Conservation (phyloP, 805 yeast genomes). For the Sugiyamaella americana region DNA sequence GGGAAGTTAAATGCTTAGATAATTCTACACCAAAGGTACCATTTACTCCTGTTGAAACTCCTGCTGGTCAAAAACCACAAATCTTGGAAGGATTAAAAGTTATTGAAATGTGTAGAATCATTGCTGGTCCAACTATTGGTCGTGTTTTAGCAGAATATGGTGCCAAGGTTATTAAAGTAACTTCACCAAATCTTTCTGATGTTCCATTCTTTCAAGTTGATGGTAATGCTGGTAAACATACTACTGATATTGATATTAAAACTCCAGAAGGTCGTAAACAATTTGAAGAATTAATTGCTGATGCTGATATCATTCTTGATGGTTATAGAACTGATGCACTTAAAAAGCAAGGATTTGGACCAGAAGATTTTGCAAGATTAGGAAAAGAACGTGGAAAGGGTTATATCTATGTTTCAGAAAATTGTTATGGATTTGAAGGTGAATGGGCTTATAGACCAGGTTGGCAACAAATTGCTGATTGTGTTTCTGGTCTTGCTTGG, state of each 20-base stretch:
- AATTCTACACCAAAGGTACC: conserved; percentile 27
- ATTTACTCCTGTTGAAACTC: conserved; percentile 7
- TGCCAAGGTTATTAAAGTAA: conserved; percentile 32
- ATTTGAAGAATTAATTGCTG: conserved; percentile 29
- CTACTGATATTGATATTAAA: conserved; percentile 31
- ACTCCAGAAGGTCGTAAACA: conserved; percentile 24
- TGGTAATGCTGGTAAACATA: conserved; percentile 34
- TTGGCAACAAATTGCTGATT: conserved; percentile 37
- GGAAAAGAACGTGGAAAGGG: conserved; percentile 32
- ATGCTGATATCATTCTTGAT: conserved; percentile 33
- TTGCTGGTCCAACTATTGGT: conserved; percentile 35
- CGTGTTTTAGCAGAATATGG: conserved; percentile 34
- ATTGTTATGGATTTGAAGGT: conserved; percentile 33
- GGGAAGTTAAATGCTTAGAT: conserved; percentile 25
- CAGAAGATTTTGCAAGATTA: conserved; percentile 25
- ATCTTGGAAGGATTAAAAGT: conserved; percentile 32
- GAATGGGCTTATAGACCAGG: conserved; percentile 33
- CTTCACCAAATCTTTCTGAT: conserved; percentile 29
- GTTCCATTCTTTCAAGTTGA: conserved; percentile 35
- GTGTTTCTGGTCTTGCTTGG: conserved; percentile 34
- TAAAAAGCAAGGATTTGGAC: conserved; percentile 31
- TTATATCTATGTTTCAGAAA: conserved; percentile 32
- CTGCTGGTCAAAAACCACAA: conserved; percentile 17
- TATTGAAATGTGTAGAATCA: conserved; percentile 31
- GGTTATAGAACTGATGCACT: conserved; percentile 34